Evolutionary conservation across 306 rosid species (phyloP).

Genomic region (Vicia sativa): DNA sequence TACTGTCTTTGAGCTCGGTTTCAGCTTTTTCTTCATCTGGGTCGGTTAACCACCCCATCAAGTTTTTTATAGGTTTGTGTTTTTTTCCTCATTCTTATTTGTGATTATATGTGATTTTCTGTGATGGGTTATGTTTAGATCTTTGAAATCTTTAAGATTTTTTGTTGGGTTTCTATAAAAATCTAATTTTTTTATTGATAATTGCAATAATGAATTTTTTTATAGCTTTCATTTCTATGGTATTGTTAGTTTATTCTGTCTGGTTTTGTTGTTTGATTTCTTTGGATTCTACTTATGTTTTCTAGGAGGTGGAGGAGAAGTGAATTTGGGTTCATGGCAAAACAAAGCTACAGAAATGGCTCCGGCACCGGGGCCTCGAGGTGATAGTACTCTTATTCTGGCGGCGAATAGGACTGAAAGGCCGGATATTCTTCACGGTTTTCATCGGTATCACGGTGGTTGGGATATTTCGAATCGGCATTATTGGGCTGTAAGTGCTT

Average conservation of each 20-base stretch:
- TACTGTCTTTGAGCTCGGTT: slow-evolving; percentile 51
- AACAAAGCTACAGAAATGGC: slow-evolving; percentile 55
- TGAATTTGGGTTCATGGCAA: slow-evolving; percentile 80
- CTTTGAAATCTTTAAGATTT: neutral
- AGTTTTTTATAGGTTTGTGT: slow-evolving; percentile 62
- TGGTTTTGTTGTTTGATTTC: slow-evolving; percentile 22
- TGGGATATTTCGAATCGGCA: slow-evolving; percentile 82
- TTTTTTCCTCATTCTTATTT: slow-evolving; percentile 25
- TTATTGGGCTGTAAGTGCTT: slow-evolving; percentile 92
- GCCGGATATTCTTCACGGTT: slow-evolving; percentile 75
- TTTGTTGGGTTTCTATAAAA: slow-evolving; percentile 28
- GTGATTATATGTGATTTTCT: neutral
- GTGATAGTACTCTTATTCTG: slow-evolving; percentile 61
- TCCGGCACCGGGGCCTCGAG: slow-evolving; percentile 66
- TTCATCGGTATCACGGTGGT: slow-evolving; percentile 71
- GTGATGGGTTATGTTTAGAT: slow-evolving; percentile 44
- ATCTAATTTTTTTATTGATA: slow-evolving; percentile 10
- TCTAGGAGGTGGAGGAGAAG: slow-evolving; percentile 68
- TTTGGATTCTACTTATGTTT: slow-evolving; percentile 6
- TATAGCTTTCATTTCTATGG: neutral
- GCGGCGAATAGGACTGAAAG: slow-evolving; percentile 85
- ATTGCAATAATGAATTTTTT: neutral
- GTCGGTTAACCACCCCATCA: slow-evolving; percentile 33
- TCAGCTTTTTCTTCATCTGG: slow-evolving; percentile 55
- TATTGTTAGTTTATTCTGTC: neutral